Evolutionary conservation across 2,329 filamentous ascomycete genomes (phyloP).

Genomic region (Aspergillus glaucus): DNA sequence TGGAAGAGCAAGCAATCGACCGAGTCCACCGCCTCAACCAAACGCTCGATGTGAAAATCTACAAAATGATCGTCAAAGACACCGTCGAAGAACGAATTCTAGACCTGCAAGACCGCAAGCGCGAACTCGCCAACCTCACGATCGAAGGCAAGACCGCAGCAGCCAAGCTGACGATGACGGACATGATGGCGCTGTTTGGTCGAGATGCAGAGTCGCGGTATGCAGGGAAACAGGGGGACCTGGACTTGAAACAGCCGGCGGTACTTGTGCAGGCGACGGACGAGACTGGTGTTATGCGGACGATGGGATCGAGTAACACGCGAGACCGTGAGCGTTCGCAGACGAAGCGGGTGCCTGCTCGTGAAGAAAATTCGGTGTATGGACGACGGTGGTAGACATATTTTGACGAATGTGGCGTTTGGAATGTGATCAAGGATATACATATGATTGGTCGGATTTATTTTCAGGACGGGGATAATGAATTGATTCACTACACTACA

Average conservation of each 20-base stretch:
- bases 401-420: not conserved
- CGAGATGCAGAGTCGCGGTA: constrained; percentile 54
- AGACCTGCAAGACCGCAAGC: constrained; percentile 90
- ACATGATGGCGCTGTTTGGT: constrained; percentile 86
- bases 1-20: constrained; percentile 98
- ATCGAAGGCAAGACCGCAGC: constrained; percentile 73
- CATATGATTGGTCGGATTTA: too few relatives aligned
- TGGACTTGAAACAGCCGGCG: constrained; percentile 28
- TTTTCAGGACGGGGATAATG: too few relatives aligned
- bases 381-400: constrained; percentile 19
- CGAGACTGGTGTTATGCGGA: constrained; percentile 10
- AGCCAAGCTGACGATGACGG: constrained; percentile 82
- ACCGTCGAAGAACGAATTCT: constrained; percentile 92
- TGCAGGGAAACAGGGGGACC: constrained; percentile 35
- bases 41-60: constrained; percentile 88
- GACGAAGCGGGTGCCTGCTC: constrained; percentile 1
- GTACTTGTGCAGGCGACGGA: constrained; percentile 23
- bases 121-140: constrained; percentile 80
- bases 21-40: constrained; percentile 97
- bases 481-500: too few relatives aligned
- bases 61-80: constrained; percentile 80
- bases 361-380: constrained; percentile 21
- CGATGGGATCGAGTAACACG: constrained; percentile 7
- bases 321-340: constrained; percentile 13
- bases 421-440: not conserved